Evolutionary conservation across 163 green algal genomes (phyloP), one percentile per base, ranked within the genome.

Genomic region (Botryococcus braunii): DNA sequence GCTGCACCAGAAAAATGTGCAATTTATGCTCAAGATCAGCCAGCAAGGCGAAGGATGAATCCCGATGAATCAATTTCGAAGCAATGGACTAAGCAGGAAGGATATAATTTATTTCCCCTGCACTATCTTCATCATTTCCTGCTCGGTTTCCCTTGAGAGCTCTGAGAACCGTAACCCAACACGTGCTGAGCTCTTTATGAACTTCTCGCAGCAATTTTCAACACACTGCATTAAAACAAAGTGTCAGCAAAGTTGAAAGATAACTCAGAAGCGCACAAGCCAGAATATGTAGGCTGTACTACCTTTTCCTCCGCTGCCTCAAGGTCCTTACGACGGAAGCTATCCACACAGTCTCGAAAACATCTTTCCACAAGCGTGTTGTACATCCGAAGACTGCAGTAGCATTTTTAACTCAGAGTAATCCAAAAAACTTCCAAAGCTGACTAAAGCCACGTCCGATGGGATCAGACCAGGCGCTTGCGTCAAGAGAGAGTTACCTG

Each of bases 351-450:
- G 71, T 97, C 85, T 47, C 77, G 83, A 78, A 99, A 99, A 62
- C 94, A 99, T 31, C 79, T 66, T 79, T 98, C 92, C 29, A 98
- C 92, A 3, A 99, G 81, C 31, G 69, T 83, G 78, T 98, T 98
- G 80, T 99, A 99, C 86, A 98, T 94, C 27, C 85, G 77, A 68
- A 98, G 68, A 73, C 91, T 97, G 88, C 69, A 57, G 36, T 23
- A 56, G 13, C 27, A 5, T 5, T 4, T 36, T 31, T 63, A 9
- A 9, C n/a, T n/a, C 11, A 61, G 13, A 52, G 43, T 52, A 13
- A 52, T 27, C 13, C 43, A 61, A 27, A 61, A 9, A 61, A 25
- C 50, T 61, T 23, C 7, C 23, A 7, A 61, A 35, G 23, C 50
- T 32, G 17, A 35, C 34, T 4, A 31, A 36, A 66, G 5, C 36